phyloP scores from a whole-genome alignment of 495 filamentous ascomycete species.

The Friedmanniomyces endolithicus region DNA sequence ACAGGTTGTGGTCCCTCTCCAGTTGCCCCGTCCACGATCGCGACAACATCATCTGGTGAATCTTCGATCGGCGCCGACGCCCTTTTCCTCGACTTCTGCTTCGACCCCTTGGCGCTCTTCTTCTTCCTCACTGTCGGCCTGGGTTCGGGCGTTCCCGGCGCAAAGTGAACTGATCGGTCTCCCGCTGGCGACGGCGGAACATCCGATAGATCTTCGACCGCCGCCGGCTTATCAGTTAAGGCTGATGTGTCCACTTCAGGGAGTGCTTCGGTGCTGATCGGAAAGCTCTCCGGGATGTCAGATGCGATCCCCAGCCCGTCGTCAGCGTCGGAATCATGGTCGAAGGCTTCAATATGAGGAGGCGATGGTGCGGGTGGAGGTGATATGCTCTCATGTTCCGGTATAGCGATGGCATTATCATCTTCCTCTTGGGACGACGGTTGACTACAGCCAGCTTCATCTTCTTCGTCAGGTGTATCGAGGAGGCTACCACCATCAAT shows the following conservation, averaged over 20 bases:
- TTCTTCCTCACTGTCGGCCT: constrained; percentile 16
- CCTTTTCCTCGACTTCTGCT: constrained; percentile 13
- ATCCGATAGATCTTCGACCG: not conserved
- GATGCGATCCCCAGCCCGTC: not conserved
- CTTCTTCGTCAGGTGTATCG: no score
- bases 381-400: not conserved
- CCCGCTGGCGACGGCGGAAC: not conserved
- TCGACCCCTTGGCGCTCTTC: constrained; percentile 8
- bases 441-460: not conserved
- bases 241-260: no score
- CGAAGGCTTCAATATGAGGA: not conserved
- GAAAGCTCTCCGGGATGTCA: not conserved
- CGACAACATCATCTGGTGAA: constrained; percentile 5
- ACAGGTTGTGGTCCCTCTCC: not conserved
- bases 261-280: not conserved
- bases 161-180: constrained; percentile 11
- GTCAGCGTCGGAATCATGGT: not conserved
- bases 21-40: constrained; percentile 1
- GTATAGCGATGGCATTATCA: not conserved
- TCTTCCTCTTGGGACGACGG: not conserved
- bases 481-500: no score
- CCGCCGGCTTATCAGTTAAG: not conserved
- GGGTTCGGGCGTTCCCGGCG: constrained; percentile 16
- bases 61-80: not conserved
- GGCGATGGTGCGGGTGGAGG: not conserved